Evolutionary conservation across 2,329 filamentous ascomycete genomes (phyloP), one percentile per base, ranked within the genome.

Genomic region (Trichoderma koningiopsis): DNA sequence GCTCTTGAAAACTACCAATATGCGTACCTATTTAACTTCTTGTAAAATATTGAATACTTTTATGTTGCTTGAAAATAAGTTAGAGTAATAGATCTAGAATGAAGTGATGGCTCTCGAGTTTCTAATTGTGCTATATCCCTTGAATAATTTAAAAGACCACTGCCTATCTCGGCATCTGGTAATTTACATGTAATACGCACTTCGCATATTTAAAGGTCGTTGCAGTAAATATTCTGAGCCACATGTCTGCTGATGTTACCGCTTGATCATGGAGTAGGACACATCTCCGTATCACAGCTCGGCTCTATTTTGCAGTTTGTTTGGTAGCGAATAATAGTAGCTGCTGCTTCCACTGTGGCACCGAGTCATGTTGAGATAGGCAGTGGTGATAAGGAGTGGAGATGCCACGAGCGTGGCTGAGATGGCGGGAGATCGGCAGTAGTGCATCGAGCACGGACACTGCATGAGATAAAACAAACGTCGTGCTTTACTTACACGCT

Each of bases 371-470:
- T 49, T 35, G 27, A 52, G 43, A 52, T 52, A 35, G 5, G 16
- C 29, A 47, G n/a, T 22, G 14, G 33, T 58, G 35, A 60, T 47
- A 31, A 53, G 31, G 27, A 22, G 60, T 49, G 60, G 43, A 33
- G 14, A 19, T 57, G 29, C 29, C 55, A 33, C 4, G 47, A 53
- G 60, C n/a, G 47, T 63, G 47, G 47, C 47, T 55, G 43, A n/a
- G 43, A 27, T 8, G 19, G 31, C 60, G 43, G 60, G 60, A 63
- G 60, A 63, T 63, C 60, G 60, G 10, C 60, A 53, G 14, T 55
- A 31, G 49, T 40, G 60, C 60, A 55, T 63, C 47, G 24, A 16
- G 53, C 49, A 22, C n/a, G 19, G 55, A 57, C 29, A n/a, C 13
- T 24, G 47, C 47, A 5, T 13, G 40, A 43, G 40, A 43, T 43